Conservation (phyloP, 2,329 filamentous ascomycete species). For the Diaporthe citriasiana region DNA sequence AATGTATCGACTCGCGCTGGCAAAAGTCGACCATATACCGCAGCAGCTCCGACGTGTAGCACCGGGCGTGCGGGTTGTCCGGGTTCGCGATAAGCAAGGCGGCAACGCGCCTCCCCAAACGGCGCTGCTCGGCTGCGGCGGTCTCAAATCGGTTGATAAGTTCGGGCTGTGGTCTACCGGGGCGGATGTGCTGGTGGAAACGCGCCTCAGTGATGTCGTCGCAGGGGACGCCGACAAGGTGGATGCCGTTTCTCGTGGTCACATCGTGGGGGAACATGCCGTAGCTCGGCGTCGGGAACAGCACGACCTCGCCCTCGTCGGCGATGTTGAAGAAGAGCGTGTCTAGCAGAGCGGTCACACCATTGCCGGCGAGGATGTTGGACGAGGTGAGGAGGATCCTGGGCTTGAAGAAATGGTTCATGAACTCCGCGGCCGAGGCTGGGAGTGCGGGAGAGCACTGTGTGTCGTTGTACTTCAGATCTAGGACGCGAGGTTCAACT, state of each 20-base stretch:
- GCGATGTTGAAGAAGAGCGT: conserved; percentile 40
- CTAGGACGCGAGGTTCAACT: conserved; percentile 19
- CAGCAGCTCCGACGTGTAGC: conserved; percentile 36
- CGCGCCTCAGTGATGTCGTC: conserved; percentile 40
- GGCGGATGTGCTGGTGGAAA: conserved; percentile 38
- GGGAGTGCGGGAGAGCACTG: conserved; percentile 36
- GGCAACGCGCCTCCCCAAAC: conserved; percentile 34
- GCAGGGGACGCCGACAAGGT: conserved; percentile 35
- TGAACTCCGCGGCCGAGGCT: conserved; percentile 33
- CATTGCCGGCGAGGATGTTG: conserved; percentile 38
- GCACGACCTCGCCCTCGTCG: conserved; percentile 37
- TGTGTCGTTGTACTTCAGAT: conserved; percentile 40
- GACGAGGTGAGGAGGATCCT: conserved; percentile 21
- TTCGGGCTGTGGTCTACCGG: conserved; percentile 37
- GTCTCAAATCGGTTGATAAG: conserved; percentile 29
- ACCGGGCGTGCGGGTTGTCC: conserved; percentile 39
- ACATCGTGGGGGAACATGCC: conserved; percentile 40
- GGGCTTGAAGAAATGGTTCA: conserved; percentile 39
- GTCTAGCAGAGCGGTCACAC: conserved; percentile 38
- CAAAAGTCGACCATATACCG: conserved; percentile 38
- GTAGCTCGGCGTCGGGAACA: conserved; percentile 39
- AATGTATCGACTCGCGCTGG: conserved; percentile 34
- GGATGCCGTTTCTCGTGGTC: conserved; percentile 38
- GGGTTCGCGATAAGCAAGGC: conserved; percentile 41
- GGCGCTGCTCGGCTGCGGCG: conserved; percentile 32